Evolutionary conservation across 192 early-diverging fungal species (phyloP).

Genomic region (Entomortierella beljakovae): DNA sequence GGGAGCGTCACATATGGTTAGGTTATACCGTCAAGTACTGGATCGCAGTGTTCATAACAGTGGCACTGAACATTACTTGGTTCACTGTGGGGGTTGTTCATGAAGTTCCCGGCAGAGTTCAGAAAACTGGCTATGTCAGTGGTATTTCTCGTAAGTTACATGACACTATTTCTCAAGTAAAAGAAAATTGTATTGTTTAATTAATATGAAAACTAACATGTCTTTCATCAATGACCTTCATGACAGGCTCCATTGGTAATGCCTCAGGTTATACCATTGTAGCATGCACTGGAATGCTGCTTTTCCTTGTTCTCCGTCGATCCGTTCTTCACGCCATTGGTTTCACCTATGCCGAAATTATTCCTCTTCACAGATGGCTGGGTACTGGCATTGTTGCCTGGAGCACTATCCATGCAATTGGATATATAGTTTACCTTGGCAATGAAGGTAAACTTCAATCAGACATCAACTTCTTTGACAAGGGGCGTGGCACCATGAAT

Average conservation of each 20-base stretch:
- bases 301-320: slow-evolving; percentile 51
- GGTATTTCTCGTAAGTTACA: slow-evolving; percentile 44
- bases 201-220: neutral
- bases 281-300: slow-evolving; percentile 44
- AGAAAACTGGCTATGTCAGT: slow-evolving; percentile 16
- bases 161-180: no score
- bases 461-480: slow-evolving; percentile 48
- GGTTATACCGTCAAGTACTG: slow-evolving; percentile 54
- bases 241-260: slow-evolving; percentile 34
- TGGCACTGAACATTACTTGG: slow-evolving; percentile 28
- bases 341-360: slow-evolving; percentile 48
- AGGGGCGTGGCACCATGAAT: slow-evolving; percentile 31
- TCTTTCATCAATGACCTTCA: neutral
- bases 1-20: slow-evolving; percentile 51
- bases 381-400: slow-evolving; percentile 45
- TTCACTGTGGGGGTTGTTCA: slow-evolving; percentile 26
- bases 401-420: slow-evolving; percentile 41
- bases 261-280: slow-evolving; percentile 41
- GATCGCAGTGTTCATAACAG: slow-evolving; percentile 33
- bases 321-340: slow-evolving; percentile 54
- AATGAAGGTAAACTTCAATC: slow-evolving; percentile 21
- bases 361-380: slow-evolving; percentile 49
- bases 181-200: neutral
- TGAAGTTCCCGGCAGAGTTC: slow-evolving; percentile 7
- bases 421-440: slow-evolving; percentile 35